Conservation (phyloP, 2,329 filamentous ascomycete species). For the Mycogone perniciosa region DNA sequence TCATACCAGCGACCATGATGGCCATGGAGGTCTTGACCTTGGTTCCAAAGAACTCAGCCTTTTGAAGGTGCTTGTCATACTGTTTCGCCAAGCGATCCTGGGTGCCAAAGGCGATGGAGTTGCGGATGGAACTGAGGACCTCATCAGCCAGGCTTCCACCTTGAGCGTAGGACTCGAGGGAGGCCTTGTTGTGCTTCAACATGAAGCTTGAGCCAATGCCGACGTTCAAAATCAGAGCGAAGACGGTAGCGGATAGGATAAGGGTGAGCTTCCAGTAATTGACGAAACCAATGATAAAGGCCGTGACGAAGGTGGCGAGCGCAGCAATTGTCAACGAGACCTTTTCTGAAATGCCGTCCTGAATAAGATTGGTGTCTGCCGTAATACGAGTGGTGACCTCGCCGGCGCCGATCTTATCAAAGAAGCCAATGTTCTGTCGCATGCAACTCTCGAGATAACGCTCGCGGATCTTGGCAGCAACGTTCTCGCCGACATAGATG, state of each 20-base stretch:
- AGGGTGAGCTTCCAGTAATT: constrained; percentile 91
- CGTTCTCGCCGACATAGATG: constrained; percentile 79
- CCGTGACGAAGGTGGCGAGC: constrained; percentile 75
- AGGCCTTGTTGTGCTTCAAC: constrained; percentile 73
- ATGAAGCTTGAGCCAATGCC: constrained; percentile 67
- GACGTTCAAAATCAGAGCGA: constrained; percentile 75
- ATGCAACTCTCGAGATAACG: constrained; percentile 80
- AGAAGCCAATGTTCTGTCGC: constrained; percentile 85
- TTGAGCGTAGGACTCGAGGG: constrained; percentile 71
- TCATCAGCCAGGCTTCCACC: constrained; percentile 90
- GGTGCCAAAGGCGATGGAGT: constrained; percentile 86
- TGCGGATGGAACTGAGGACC: constrained; percentile 88
- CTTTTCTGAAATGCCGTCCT: constrained; percentile 91
- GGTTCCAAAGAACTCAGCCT: constrained; percentile 70
- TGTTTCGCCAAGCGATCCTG: constrained; percentile 82
- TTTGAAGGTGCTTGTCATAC: constrained; percentile 69
- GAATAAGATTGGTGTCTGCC: constrained; percentile 86
- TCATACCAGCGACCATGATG: constrained; percentile 77
- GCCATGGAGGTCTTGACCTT: constrained; percentile 68
- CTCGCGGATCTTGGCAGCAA: constrained; percentile 71
- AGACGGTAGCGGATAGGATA: constrained; percentile 75
- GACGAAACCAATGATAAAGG: constrained; percentile 85
- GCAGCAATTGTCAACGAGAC: constrained; percentile 71
- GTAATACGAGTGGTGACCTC: constrained; percentile 95
- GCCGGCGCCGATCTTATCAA: constrained; percentile 86